Percentiles rank a stretch among this genome's conserved stretches.
Conservation (phyloP, 805 yeast species). For the Pichia nakasei region DNA sequence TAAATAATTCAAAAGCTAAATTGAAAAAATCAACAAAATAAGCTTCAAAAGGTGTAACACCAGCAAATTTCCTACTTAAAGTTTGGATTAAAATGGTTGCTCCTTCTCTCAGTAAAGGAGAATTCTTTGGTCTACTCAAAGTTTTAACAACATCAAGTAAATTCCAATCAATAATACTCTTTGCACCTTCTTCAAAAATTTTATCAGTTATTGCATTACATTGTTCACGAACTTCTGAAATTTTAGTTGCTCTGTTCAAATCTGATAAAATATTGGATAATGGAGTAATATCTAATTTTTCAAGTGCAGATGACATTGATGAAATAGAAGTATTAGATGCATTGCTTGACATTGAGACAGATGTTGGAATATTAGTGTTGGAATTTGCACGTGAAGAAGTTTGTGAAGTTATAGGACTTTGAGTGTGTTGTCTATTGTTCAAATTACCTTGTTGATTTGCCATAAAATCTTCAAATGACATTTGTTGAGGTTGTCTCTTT, state of each 20-base stretch:
- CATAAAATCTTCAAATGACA: slow-evolving; percentile 41
- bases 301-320: slow-evolving; percentile 60
- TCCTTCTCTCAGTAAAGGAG: slow-evolving; percentile 69
- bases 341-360: slow-evolving; percentile 22
- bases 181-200: slow-evolving; percentile 37
- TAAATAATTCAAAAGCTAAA: slow-evolving; percentile 57
- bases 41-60: slow-evolving; percentile 67
- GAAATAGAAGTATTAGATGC: slow-evolving; percentile 63
- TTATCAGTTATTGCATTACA: slow-evolving; percentile 45
- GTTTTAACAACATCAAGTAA: slow-evolving; percentile 54
- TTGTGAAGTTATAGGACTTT: slow-evolving; percentile 20
- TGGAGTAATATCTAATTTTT: slow-evolving; percentile 58
- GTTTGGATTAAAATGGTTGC: slow-evolving; percentile 53
- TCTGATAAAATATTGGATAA: slow-evolving; percentile 47
- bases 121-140: slow-evolving; percentile 63
- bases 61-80: slow-evolving; percentile 50
- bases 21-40: slow-evolving; percentile 57
- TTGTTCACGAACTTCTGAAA: slow-evolving; percentile 47
- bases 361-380: slow-evolving; percentile 4
- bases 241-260: slow-evolving; percentile 41
- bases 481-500: slow-evolving; percentile 11
- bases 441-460: slow-evolving; percentile 19
- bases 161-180: slow-evolving; percentile 54
- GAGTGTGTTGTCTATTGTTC: slow-evolving; percentile 10
- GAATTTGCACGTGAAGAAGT: slow-evolving; percentile 22